Base-by-base conservation (phyloP, 2,329 filamentous ascomycete species). In the Dothiorella sarmentorum region DNA sequence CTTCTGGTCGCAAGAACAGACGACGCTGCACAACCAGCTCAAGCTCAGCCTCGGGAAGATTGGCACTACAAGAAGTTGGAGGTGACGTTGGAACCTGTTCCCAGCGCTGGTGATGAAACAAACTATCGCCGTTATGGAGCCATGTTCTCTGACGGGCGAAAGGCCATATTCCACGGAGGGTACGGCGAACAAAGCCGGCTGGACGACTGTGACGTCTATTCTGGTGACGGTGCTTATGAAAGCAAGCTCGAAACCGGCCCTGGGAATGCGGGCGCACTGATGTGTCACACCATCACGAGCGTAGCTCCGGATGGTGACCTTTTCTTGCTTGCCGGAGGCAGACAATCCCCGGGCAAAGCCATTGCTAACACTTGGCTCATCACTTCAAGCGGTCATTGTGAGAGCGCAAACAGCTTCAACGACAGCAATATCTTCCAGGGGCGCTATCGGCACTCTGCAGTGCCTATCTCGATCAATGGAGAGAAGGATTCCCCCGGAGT, bases 241-340 rank as follows among this genome's bases (percentile, higher is more conserved):
- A 18, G 33, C 9, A 18, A 20, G 22, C 11, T 31, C n/a, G 49
- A 40, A 13, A 33, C 18, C 11, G 33, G 20, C 10, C 17, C 33
- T 20, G 49, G 20, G 10, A 26, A 26, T 13, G 10, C 49, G 15
- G 35, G 49, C 13, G 70, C 75, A 35, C 66, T 76, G 43, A 87
- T 93, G 79, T 94, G 90, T 65, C 90, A 94, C 70, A 88, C 89
- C 0, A 77, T 91, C 18, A 92, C 88, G 18, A 78, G 27, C 10
- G 22, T 40, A 13, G 22, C 84, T 49, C 69, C 95, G 4, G 81
- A 80, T 1, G 74, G 78, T 31, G 72, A 74, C 20, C 82, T 82
- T 15, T 81, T 80, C 60, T 73, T 97, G 10, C 76, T 96, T 45
- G 80, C 84, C 27, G 92, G 93, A 22, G 93, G 93, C 4, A 82